Evolutionary conservation across 495 filamentous ascomycete species (phyloP), one percentile per base, ranked within the genome.

Genomic region (Symbiotaphrina buchneri): DNA sequence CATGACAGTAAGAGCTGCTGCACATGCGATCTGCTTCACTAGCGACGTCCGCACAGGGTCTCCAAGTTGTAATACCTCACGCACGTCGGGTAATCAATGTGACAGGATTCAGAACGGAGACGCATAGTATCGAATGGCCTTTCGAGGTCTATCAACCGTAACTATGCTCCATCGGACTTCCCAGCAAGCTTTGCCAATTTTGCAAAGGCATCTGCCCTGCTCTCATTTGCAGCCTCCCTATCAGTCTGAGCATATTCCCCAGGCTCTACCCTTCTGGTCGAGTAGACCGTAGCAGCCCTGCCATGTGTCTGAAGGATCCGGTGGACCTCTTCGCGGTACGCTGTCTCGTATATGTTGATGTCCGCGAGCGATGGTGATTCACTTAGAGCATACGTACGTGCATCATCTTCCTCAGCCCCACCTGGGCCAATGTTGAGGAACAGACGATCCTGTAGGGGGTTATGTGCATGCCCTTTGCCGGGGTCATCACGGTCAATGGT

Each of bases 291-390:
- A 13, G 50, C 39, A 34, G 43, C 36, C 32, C 42, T 35, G 43
- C 55, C 45, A 41, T 51, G 36, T 32, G 46, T 39, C 37, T 51
- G 27, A 8, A 55, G 43, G 42, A 93, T 90, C 6, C 74, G 66
- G 32, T 76, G 65, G 7, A 91, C 63, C 55, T 92, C 80, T 29
- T 69, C 56, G 24, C 74, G 65, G 41, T 91, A 95, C 3, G 85
- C 85, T 0, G 61, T 68, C 39, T 91, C 81, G 45, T 91, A 94
- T 27, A 93, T 71, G 40, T 84, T 69, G 38, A 79, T 74, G 27
- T 85, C 78, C 4, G 74, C 74, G 5, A 68, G 72, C 1, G 68
- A 67, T 6, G 82, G 84, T 6, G 75, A 83, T 43, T 93, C 82
- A 32, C 76, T 76, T 24, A 94, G 70, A 11, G 74, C 31, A n/a